Base-by-base conservation (phyloP, 768 basidiomycete species). In the Pleurotus citrinopileatus region DNA sequence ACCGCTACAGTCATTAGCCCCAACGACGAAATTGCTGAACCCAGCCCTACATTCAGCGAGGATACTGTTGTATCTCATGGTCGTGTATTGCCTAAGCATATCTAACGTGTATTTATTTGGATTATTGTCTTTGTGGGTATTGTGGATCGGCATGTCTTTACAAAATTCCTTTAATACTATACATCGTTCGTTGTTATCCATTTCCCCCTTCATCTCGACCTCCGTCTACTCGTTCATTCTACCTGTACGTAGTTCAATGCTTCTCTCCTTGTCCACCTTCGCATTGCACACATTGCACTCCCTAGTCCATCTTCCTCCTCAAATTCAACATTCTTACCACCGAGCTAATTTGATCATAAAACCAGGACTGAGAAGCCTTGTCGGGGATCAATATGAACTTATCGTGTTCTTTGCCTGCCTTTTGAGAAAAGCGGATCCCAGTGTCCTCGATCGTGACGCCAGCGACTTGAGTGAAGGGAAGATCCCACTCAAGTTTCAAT, bases 391-490 rank as follows among this genome's bases (percentile, higher is more conserved):
- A 74, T 10, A 89, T 80, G 66, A 90, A 91, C 61, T 80, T 86
- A 70, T 92, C 87, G 54, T 83, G 76, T 54, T 86, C 87, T 63
- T 75, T 82, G 55, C 90, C 90, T 2, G 77, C 72, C 62, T 89
- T 95, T 68, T 94, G 83, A 12, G 87, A 81, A 63, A 94, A 90
- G 15, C 89, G 82, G 63, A 99, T 91, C 1, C 95, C 95, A 13
- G 84, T 91, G 63, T 94, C 87, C 65, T 98, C 95, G 23, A 92
- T 84, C 3, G 86, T 89, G 42, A 98, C 84, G 15, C 91, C 91
- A 67, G 91, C 86, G 2, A 98, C 83, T 59, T 91, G 86, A 17
- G 82, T 82, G 65, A 98, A 84, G 0, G 94, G 87, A 12, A 98
- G 73, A 59, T 98, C 94, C 96, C 95, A 99, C 37, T 89, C 86